These are phyloP conservation scores for Microdochium trichocladiopsis DNA, from an alignment of 2,329 filamentous ascomycete species.

Conservation along the genomic window DNA sequence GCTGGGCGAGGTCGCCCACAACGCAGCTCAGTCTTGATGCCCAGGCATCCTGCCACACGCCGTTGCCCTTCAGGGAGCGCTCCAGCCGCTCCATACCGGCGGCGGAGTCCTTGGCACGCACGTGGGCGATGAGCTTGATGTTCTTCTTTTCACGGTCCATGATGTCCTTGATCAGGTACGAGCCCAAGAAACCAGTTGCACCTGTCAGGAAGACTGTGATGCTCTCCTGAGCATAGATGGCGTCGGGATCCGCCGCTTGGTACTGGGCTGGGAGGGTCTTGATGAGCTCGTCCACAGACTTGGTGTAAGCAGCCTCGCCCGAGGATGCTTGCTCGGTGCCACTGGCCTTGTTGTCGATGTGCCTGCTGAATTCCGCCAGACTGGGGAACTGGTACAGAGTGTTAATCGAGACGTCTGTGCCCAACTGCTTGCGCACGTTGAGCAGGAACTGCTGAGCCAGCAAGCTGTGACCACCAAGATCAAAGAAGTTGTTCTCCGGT, in stretches of 20 bases:
- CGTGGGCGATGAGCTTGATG: conserved; percentile 64
- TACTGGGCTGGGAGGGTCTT: conserved; percentile 29
- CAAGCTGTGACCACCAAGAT: conserved; percentile 74
- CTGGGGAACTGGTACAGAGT: conserved; percentile 61
- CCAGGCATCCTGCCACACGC: conserved; percentile 72
- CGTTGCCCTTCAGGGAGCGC: conserved; percentile 66
- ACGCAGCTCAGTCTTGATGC: conserved; percentile 56
- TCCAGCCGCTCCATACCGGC: conserved; percentile 58
- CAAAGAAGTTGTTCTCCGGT: conserved; percentile 62
- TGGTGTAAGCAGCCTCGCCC: conserved; percentile 38
- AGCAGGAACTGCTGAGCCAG: conserved; percentile 77
- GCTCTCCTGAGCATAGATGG: conserved; percentile 4
- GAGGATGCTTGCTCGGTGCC: not conserved
- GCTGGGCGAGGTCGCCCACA: conserved; percentile 66
- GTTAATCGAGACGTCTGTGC: conserved; percentile 56
- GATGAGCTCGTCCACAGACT: conserved; percentile 38
- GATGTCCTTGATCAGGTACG: conserved; percentile 71
- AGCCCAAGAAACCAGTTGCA: conserved; percentile 82
- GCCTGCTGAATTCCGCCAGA: conserved; percentile 35
- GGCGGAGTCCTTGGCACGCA: conserved; percentile 59
- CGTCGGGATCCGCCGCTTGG: conserved; percentile 17
- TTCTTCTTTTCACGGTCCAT: conserved; percentile 50
- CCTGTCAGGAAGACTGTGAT: conserved; percentile 76
- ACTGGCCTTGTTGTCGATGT: conserved; percentile 36
- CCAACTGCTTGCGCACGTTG: conserved; percentile 40